phyloP scores from a whole-genome alignment of 352 stramenopile genomes.

The Globisporangium lucens region DNA sequence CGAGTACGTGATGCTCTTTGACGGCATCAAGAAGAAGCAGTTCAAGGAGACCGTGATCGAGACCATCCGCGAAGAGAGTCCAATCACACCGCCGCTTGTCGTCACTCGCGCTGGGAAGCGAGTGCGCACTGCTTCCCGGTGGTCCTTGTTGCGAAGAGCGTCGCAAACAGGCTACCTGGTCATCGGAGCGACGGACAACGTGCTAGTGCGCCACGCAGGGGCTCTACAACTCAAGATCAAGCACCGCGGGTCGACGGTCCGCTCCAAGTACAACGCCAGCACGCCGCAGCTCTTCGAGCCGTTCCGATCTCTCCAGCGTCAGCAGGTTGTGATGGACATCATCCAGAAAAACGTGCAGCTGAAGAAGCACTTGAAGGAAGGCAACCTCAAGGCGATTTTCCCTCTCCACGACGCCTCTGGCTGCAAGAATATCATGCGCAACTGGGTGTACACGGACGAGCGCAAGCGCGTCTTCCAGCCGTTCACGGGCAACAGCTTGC shows the following conservation, averaged over 20 bases:
- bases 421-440: slow-evolving; percentile 57
- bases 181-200: slow-evolving; percentile 48
- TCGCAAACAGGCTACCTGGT: slow-evolving; percentile 53
- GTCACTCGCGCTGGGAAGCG: slow-evolving; percentile 36
- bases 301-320: slow-evolving; percentile 67
- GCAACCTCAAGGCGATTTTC: slow-evolving; percentile 62
- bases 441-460: slow-evolving; percentile 50
- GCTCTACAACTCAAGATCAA: slow-evolving; percentile 70
- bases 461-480: slow-evolving; percentile 48
- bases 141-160: not conserved
- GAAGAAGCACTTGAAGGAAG: slow-evolving; percentile 46
- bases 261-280: slow-evolving; percentile 47
- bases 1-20: slow-evolving; percentile 79
- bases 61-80: slow-evolving; percentile 67
- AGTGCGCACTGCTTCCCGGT: slow-evolving; percentile 14
- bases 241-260: slow-evolving; percentile 53
- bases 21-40: slow-evolving; percentile 41
- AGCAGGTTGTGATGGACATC: slow-evolving; percentile 74
- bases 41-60: slow-evolving; percentile 80
- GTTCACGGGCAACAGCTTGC: slow-evolving; percentile 39
- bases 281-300: slow-evolving; percentile 58
- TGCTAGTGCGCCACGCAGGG: slow-evolving; percentile 60
- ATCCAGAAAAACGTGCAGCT: slow-evolving; percentile 73
- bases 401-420: slow-evolving; percentile 60
- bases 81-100: slow-evolving; percentile 44